Conservation (phyloP, 768 basidiomycete species). For the Mycena rebaudengoi region DNA sequence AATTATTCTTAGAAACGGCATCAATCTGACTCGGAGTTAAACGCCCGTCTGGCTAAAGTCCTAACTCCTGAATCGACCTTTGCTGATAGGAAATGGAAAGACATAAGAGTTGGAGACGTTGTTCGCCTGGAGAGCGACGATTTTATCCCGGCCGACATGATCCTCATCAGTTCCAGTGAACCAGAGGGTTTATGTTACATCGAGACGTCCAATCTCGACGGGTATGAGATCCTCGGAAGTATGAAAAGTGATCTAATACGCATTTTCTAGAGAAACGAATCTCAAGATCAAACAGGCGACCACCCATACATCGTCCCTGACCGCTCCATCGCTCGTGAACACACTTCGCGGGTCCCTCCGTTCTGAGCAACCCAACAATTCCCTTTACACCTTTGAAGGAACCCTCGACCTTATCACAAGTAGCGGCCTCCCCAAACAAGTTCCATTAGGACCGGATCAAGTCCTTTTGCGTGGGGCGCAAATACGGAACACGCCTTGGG, state of each 20-base stretch:
- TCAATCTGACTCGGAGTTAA: conserved; percentile 92
- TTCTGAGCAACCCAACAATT: conserved; percentile 98
- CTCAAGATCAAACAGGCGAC: conserved; percentile 98
- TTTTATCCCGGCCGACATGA: conserved; percentile 94
- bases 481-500: conserved; percentile 95
- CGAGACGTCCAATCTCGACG: conserved; percentile 97
- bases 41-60: conserved; percentile 82
- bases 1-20: conserved; percentile 82
- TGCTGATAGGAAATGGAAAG: conserved; percentile 83
- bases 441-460: conserved; percentile 95
- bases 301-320: conserved; percentile 79
- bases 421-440: conserved; percentile 72
- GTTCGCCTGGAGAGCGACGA: conserved; percentile 91
- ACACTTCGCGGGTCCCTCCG: conserved; percentile 84
- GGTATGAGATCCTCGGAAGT: conserved; percentile 56
- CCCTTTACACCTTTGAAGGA: conserved; percentile 94
- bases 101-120: conserved; percentile 90
- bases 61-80: conserved; percentile 73
- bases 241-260: not conserved
- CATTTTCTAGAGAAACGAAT: conserved; percentile 83
- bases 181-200: conserved; percentile 98
- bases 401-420: conserved; percentile 70
- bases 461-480: conserved; percentile 94
- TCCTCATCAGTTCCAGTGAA: conserved; percentile 89
- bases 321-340: conserved; percentile 77